A percentile compares a stretch with the other conserved stretches of the same genome.
These are phyloP conservation scores for Melanogaster broomeanus DNA, from an alignment of 768 basidiomycete genomes.

Conservation along the genomic window DNA sequence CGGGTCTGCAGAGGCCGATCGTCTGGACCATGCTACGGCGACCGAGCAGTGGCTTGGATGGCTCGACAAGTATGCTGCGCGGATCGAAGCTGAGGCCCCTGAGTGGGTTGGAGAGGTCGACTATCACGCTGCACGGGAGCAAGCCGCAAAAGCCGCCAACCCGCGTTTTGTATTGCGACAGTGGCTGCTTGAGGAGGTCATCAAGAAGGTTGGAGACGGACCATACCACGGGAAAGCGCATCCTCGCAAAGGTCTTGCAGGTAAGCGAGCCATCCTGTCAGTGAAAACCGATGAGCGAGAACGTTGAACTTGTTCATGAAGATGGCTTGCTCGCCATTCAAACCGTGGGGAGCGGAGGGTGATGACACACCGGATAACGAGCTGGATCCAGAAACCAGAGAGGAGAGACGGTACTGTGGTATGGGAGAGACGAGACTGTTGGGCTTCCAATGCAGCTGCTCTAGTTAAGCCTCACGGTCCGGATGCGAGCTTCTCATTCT, in stretches of 20 bases:
- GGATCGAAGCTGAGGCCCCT: conserved; percentile 53
- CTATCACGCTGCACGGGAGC: conserved; percentile 47
- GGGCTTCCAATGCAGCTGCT: conserved; percentile 94
- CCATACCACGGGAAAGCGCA: conserved; percentile 56
- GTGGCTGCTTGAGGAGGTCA: conserved; percentile 95
- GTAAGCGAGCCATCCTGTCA: conserved; percentile 40
- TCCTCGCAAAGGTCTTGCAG: conserved; percentile 81
- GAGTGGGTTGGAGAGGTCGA: conserved; percentile 46
- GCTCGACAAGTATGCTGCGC: conserved; percentile 61
- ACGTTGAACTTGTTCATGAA: conserved; percentile 28
- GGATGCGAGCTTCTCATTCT: not conserved
- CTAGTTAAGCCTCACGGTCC: conserved; percentile 51
- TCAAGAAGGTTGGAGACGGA: conserved; percentile 73
- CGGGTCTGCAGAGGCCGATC: conserved; percentile 47
- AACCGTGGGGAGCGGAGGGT: conserved; percentile 82
- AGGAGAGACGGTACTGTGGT: conserved; percentile 77
- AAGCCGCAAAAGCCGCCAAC: conserved; percentile 62
- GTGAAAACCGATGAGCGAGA: not conserved
- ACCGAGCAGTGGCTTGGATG: conserved; percentile 58
- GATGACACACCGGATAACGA: conserved; percentile 43
- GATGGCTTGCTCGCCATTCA: conserved; percentile 89
- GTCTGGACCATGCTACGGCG: conserved; percentile 46
- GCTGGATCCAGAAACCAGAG: conserved; percentile 57
- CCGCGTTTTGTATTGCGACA: conserved; percentile 93
- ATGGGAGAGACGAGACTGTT: conserved; percentile 75